phyloP scores from a whole-genome alignment of 192 early-diverging fungal species.

The Pilaira anomala region DNA sequence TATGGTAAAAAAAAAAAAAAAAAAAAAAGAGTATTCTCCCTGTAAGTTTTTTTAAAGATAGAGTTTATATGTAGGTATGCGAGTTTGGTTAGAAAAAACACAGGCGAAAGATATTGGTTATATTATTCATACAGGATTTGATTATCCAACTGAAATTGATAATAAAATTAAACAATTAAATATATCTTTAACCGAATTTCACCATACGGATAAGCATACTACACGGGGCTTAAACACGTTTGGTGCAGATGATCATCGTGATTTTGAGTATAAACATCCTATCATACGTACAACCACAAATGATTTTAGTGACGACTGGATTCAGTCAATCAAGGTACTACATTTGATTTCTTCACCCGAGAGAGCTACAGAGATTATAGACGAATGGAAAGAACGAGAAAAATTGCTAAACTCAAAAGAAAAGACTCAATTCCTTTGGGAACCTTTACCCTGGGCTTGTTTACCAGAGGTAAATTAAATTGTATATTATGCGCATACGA shows the following conservation, averaged over 20 bases:
- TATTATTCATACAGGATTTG: slow-evolving; percentile 36
- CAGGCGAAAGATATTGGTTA: slow-evolving; percentile 34
- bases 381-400: slow-evolving; percentile 27
- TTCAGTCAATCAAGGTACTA: slow-evolving; percentile 24
- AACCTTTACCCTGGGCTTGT: slow-evolving; percentile 39
- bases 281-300: slow-evolving; percentile 34
- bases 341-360: slow-evolving; percentile 40
- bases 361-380: slow-evolving; percentile 25
- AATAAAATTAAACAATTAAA: slow-evolving; percentile 20
- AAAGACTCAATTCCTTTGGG: slow-evolving; percentile 41
- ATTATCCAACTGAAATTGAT: slow-evolving; percentile 33
- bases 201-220: slow-evolving; percentile 30
- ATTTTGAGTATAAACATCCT: slow-evolving; percentile 37
- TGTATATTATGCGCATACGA: no score
- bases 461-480: slow-evolving; percentile 26
- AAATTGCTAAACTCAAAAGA: slow-evolving; percentile 1
- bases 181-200: slow-evolving; percentile 23
- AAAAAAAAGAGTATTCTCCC: no score
- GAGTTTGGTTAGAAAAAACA: slow-evolving; percentile 33
- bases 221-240: slow-evolving; percentile 41
- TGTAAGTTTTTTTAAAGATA: no score
- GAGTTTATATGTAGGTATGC: no score
- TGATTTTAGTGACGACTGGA: slow-evolving; percentile 35
- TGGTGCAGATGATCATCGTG: slow-evolving; percentile 35
- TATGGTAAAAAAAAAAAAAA: slow-evolving; percentile 39